Evolutionary conservation across 345 rosid genomes (phyloP).

Genomic region (Salix udensis): DNA sequence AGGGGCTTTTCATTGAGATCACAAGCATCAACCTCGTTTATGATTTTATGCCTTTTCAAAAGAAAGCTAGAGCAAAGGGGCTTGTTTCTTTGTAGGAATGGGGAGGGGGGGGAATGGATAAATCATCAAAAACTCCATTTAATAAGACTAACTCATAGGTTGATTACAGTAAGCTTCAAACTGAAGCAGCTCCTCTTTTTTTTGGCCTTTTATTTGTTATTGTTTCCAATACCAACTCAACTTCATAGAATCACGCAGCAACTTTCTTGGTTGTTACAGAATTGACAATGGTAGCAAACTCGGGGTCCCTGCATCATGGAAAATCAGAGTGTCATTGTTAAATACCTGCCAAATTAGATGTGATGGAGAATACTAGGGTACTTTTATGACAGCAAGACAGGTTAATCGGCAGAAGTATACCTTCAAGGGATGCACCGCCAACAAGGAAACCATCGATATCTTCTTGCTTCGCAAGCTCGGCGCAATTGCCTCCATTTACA

Average conservation of each 20-base stretch:
- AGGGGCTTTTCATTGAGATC: constrained; percentile 1
- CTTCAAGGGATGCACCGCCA: constrained; percentile 96
- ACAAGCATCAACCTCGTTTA: background rate
- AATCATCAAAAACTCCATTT: constrained; percentile 11
- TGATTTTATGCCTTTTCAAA: background rate
- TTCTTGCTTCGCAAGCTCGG: constrained; percentile 90
- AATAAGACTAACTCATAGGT: background rate
- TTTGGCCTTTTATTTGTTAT: constrained; percentile 10
- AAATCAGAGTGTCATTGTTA: constrained; percentile 8
- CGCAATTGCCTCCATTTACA: constrained; percentile 87
- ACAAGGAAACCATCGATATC: constrained; percentile 98
- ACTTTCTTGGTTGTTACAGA: constrained; percentile 85
- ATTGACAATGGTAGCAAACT: constrained; percentile 91
- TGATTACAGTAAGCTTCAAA: constrained; percentile 11
- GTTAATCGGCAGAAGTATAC: constrained; percentile 29
- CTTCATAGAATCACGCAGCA: constrained; percentile 50
- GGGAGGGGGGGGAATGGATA: background rate
- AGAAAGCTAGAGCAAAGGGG: background rate
- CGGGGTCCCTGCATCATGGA: constrained; percentile 69
- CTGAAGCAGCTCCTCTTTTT: constrained; percentile 3
- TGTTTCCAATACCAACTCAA: background rate
- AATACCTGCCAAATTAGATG: background rate
- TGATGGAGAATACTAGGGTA: background rate
- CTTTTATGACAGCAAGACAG: background rate
- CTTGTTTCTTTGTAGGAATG: background rate